Evolutionary conservation across 176 grass and related monocot genomes (phyloP).

Genomic region (Leersia perrieri): DNA sequence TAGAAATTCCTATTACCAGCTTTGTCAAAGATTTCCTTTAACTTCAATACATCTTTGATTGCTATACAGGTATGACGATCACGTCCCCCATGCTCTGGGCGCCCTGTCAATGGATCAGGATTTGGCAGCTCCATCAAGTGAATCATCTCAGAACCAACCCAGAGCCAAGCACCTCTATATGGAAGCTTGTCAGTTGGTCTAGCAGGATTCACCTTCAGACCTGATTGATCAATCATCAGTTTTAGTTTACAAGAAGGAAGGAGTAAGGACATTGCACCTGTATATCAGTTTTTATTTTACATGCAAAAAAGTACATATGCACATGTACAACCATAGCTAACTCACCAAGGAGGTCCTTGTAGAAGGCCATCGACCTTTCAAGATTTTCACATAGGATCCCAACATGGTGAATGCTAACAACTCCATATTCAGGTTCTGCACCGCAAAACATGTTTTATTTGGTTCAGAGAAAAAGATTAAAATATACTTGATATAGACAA

Average conservation of each 20-base stretch:
- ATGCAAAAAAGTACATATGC: background rate
- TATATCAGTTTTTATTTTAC: constrained; percentile 21
- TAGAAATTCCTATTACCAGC: constrained; percentile 47
- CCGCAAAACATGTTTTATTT: background rate
- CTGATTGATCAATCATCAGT: constrained; percentile 44
- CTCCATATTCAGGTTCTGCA: constrained; percentile 74
- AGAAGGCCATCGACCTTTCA: constrained; percentile 86
- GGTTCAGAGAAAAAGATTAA: constrained; percentile 16
- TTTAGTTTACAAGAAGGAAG: constrained; percentile 19
- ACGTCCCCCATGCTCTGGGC: constrained; percentile 85
- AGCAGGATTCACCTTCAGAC: constrained; percentile 83
- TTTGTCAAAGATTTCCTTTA: constrained; percentile 89
- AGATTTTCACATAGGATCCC: constrained; percentile 91
- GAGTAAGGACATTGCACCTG: background rate
- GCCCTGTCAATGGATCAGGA: constrained; percentile 83
- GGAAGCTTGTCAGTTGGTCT: constrained; percentile 89
- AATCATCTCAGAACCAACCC: constrained; percentile 90
- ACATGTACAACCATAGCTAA: constrained; percentile 10
- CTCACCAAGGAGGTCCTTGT: constrained; percentile 83
- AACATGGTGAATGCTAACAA: constrained; percentile 96
- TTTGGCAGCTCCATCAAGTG: constrained; percentile 81
- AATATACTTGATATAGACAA: background rate
- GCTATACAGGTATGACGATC: constrained; percentile 64
- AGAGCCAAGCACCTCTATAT: constrained; percentile 91
- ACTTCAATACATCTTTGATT: constrained; percentile 78